These are phyloP conservation scores for Sporobolomyces pararoseus DNA, from an alignment of 768 basidiomycete species.

Conservation along the genomic window DNA sequence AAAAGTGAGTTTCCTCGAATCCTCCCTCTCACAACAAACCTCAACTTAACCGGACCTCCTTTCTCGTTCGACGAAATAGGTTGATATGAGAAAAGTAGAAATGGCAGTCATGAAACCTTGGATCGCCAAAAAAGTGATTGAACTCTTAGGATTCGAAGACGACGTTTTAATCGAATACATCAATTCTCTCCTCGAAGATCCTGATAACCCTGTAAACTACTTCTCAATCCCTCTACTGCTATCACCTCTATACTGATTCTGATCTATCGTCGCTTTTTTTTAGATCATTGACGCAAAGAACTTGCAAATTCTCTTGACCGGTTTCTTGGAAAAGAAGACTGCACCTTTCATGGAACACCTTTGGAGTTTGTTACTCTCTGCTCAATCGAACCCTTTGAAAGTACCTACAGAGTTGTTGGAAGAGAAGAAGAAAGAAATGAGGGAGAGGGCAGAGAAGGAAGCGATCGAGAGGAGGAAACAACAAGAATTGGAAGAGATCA, in stretches of 20 bases:
- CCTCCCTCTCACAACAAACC: background rate
- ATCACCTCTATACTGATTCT: background rate
- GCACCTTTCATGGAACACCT: constrained; percentile 78
- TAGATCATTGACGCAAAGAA: constrained; percentile 87
- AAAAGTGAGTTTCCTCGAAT: constrained; percentile 21
- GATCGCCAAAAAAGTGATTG: constrained; percentile 88
- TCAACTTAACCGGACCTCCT: background rate
- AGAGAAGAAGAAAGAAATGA: constrained; percentile 85
- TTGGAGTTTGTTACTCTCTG: constrained; percentile 89
- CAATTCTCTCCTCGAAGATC: constrained; percentile 86
- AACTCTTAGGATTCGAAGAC: constrained; percentile 89
- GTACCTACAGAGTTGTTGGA: constrained; percentile 87
- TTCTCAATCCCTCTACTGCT: background rate
- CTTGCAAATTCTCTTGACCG: constrained; percentile 91
- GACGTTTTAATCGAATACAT: constrained; percentile 96
- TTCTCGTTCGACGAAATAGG: background rate
- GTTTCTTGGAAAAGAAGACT: constrained; percentile 85
- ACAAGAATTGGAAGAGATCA: constrained; percentile 61
- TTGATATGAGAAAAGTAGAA: constrained; percentile 64
- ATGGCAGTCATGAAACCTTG: constrained; percentile 85
- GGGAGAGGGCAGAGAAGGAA: constrained; percentile 51
- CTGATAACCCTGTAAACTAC: constrained; percentile 67
- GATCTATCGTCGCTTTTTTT: too few species aligned
- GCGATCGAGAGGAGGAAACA: constrained; percentile 59
- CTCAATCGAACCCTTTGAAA: constrained; percentile 80